Conservation (phyloP, 2,329 filamentous ascomycete species). For the Aspergillus sp. region DNA sequence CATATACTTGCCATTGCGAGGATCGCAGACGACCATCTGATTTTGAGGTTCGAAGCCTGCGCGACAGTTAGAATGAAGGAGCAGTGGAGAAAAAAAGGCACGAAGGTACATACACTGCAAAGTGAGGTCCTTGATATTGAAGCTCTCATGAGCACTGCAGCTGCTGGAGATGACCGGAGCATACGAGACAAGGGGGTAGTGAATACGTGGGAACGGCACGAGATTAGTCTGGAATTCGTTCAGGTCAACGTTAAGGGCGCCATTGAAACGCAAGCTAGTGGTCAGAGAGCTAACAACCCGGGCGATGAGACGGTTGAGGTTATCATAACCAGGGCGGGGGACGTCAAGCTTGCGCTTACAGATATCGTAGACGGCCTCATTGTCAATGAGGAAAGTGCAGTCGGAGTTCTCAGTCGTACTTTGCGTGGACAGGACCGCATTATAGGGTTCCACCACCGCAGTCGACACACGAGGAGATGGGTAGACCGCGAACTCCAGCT, state of each 20-base stretch:
- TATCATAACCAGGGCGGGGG: conserved; percentile 62
- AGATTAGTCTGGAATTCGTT: conserved; percentile 70
- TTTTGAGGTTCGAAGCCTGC: conserved; percentile 65
- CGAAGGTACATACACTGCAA: too few species aligned
- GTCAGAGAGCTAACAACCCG: conserved; percentile 68
- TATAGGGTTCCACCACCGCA: conserved; percentile 68
- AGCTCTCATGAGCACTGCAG: conserved; percentile 82
- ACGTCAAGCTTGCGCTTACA: conserved; percentile 65
- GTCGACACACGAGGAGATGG: conserved; percentile 63
- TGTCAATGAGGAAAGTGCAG: conserved; percentile 68
- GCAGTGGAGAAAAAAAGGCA: neutral
- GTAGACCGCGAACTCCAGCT: conserved; percentile 66
- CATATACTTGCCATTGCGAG: conserved; percentile 68
- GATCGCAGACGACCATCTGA: conserved; percentile 69
- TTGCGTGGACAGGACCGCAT: conserved; percentile 56
- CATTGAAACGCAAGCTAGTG: conserved; percentile 64
- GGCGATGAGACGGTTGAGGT: conserved; percentile 65
- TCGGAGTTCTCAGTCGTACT: conserved; percentile 67
- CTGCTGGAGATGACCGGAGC: conserved; percentile 64
- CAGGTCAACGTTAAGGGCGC: conserved; percentile 65
- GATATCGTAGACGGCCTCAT: conserved; percentile 68
- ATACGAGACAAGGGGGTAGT: conserved; percentile 66
- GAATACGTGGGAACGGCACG: conserved; percentile 66
- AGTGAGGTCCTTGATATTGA: conserved; percentile 75
- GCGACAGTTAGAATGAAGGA: neutral